Percentiles rank a stretch among this genome's conserved stretches.
Evolutionary conservation across 1,284 basidiomycete genomes (phyloP).

Genomic region (Cryptococcus amylolentus): DNA sequence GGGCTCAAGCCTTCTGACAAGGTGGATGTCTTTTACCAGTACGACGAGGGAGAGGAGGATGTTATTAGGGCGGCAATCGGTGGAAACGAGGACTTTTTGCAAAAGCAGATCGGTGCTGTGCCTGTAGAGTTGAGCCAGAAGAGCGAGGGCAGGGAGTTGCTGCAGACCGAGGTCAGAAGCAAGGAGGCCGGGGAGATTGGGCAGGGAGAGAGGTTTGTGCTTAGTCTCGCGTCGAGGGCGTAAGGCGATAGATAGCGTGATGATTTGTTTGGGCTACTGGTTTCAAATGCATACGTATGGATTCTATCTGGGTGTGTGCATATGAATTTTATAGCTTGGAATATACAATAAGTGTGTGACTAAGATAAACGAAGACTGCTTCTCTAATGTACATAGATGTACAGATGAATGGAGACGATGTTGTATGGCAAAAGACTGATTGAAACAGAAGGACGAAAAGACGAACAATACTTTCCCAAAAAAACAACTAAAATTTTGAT

Average conservation of each 20-base stretch:
- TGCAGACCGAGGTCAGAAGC: constrained; percentile 52
- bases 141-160: constrained; percentile 68
- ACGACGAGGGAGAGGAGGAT: constrained; percentile 65
- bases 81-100: constrained; percentile 61
- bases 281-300: background rate
- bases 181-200: constrained; percentile 96
- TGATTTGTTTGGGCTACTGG: constrained; percentile 1
- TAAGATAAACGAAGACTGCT: too few relatives aligned
- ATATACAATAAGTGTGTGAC: too few relatives aligned
- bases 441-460: too few relatives aligned
- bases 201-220: constrained; percentile 62
- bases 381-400: too few relatives aligned
- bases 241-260: background rate
- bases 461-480: too few relatives aligned
- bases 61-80: constrained; percentile 67
- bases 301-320: too few relatives aligned
- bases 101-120: constrained; percentile 69
- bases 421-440: too few relatives aligned
- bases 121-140: constrained; percentile 62
- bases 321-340: too few relatives aligned
- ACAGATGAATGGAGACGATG: too few relatives aligned
- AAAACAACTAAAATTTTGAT: too few relatives aligned
- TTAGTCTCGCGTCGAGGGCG: constrained; percentile 27
- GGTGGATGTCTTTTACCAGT: constrained; percentile 81
- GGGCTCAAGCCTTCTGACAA: constrained; percentile 93